Percentiles rank a stretch among this genome's conserved stretches.
These are phyloP conservation scores for Citrullus mucosospermus DNA, from an alignment of 306 rosid species.

Conservation along the genomic window DNA sequence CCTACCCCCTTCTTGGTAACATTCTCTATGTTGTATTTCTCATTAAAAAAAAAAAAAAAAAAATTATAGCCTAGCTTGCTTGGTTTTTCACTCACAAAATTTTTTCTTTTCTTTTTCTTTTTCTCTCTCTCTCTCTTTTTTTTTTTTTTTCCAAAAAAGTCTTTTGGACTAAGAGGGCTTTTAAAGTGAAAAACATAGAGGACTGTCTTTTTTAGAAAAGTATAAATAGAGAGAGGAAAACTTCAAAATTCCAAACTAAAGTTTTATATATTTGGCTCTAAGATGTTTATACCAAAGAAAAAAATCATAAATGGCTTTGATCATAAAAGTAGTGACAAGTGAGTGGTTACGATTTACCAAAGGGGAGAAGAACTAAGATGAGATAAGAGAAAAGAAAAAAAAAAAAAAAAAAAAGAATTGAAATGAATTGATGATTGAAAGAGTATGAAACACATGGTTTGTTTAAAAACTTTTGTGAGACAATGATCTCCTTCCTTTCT, in stretches of 20 bases:
- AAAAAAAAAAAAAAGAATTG: not conserved
- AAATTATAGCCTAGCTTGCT: not conserved
- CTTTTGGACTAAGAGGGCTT: not conserved
- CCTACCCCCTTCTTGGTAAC: not conserved
- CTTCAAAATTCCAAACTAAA: not conserved
- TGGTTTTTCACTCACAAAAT: not conserved
- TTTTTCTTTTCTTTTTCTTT: no score
- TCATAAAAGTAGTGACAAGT: no score
- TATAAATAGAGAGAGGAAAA: not conserved
- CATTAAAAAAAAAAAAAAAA: not conserved
- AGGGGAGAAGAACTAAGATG: not conserved
- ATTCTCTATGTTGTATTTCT: not conserved
- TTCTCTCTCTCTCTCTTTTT: not conserved
- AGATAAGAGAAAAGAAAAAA: not conserved
- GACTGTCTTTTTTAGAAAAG: not conserved
- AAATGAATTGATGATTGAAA: not conserved
- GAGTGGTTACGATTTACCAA: not conserved
- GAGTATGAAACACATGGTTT: constrained; percentile 2
- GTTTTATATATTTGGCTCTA: not conserved
- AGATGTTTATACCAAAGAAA: not conserved
- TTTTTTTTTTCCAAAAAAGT: not conserved
- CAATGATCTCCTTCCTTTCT: not conserved
- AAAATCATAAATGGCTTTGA: no score
- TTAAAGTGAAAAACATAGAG: not conserved
- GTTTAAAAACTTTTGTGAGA: not conserved